Conservation (phyloP, 2,329 filamentous ascomycete genomes). For the Arthroderma sp. region DNA sequence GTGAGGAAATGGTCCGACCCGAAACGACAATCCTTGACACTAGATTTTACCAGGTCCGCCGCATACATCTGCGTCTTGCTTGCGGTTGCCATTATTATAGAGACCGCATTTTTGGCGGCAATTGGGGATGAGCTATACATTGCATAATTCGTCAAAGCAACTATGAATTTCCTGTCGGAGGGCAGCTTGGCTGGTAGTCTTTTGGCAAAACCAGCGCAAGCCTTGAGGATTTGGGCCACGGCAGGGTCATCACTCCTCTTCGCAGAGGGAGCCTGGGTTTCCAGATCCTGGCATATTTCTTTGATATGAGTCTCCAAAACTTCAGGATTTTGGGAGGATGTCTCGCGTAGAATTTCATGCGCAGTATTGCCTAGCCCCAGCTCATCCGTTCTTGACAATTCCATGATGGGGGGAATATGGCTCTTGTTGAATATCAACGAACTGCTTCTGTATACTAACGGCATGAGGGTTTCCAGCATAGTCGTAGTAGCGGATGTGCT, state of each 20-base stretch:
- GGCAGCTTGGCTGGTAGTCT: conserved; percentile 76
- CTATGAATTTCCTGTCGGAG: conserved; percentile 63
- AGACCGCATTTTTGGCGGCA: conserved; percentile 86
- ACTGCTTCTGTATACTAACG: conserved; percentile 70
- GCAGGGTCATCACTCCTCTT: conserved; percentile 54
- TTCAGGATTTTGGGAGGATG: conserved; percentile 76
- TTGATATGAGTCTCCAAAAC: conserved; percentile 87
- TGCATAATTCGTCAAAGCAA: conserved; percentile 71
- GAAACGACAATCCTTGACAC: conserved; percentile 60
- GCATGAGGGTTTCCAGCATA: conserved; percentile 65
- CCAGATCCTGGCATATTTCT: conserved; percentile 75
- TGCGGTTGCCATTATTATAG: conserved; percentile 66
- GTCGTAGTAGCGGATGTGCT: conserved; percentile 38
- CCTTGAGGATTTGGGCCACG: conserved; percentile 83
- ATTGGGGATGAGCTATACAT: conserved; percentile 67
- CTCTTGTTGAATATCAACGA: conserved; percentile 87
- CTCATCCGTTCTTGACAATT: conserved; percentile 72
- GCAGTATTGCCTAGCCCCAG: conserved; percentile 64
- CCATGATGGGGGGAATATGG: conserved; percentile 80
- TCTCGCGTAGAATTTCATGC: conserved; percentile 81
- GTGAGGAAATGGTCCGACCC: conserved; percentile 60
- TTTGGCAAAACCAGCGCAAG: conserved; percentile 80
- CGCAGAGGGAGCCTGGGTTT: conserved; percentile 62
- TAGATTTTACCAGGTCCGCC: conserved; percentile 66
- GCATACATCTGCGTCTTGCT: conserved; percentile 74